These are phyloP conservation scores for Hortaea sp. DNA, from an alignment of 2,329 filamentous ascomycete species.

Conservation along the genomic window DNA sequence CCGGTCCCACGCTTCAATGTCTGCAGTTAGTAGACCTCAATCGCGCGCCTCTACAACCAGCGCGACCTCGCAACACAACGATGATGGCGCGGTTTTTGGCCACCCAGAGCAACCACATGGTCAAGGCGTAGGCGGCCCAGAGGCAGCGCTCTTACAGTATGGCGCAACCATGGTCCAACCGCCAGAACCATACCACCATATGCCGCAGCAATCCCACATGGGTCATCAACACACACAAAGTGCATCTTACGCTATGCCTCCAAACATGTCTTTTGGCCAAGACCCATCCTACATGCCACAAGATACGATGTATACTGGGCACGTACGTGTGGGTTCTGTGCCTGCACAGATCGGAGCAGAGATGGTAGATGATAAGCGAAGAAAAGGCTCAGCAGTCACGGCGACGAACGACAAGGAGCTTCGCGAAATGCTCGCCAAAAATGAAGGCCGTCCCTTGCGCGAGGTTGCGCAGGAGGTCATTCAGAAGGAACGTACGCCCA, in stretches of 20 bases:
- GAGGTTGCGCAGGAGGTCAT: slow-evolving; percentile 69
- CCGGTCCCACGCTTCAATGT: slow-evolving; percentile 14
- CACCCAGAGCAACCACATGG: slow-evolving; percentile 13
- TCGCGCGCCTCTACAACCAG: slow-evolving; percentile 26
- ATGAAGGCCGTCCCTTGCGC: slow-evolving; percentile 55
- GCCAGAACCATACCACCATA: slow-evolving; percentile 4
- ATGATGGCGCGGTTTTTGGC: slow-evolving; percentile 6
- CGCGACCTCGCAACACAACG: slow-evolving; percentile 21
- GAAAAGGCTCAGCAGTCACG: slow-evolving; percentile 53
- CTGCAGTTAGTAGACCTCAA: slow-evolving; percentile 20
- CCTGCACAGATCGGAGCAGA: slow-evolving; percentile 15
- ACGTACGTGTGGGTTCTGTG: slow-evolving; percentile 18
- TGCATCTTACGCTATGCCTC: slow-evolving; percentile 12
- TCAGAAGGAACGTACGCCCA: slow-evolving; percentile 67
- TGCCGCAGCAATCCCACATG: slow-evolving; percentile 4
- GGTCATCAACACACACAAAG: slow-evolving; percentile 13
- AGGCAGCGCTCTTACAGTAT: slow-evolving; percentile 23
- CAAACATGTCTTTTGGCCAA: slow-evolving; percentile 13
- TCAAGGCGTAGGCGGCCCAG: slow-evolving; percentile 9
- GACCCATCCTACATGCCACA: slow-evolving; percentile 17
- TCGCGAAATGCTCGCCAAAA: slow-evolving; percentile 61
- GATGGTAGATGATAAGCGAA: slow-evolving; percentile 36
- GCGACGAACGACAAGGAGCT: slow-evolving; percentile 75
- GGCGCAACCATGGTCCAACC: slow-evolving; percentile 15
- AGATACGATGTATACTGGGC: slow-evolving; percentile 17